A percentile compares a stretch with the other conserved stretches of the same genome.
phyloP scores from a whole-genome alignment of 352 stramenopile species.

The Phytophthora pinifolia region DNA sequence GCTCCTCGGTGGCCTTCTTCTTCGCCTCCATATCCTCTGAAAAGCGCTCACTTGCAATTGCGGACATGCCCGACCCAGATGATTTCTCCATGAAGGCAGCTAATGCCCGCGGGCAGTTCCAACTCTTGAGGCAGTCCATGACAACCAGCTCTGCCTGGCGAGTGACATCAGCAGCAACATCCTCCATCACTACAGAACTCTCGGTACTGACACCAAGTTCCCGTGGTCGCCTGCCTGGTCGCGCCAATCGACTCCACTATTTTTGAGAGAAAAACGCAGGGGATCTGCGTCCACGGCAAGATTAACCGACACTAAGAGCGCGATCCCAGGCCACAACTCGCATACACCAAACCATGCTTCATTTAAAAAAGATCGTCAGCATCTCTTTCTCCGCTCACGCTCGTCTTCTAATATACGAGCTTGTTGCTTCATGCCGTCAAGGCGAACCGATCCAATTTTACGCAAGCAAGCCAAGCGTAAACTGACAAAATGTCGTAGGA shows the following conservation, averaged over 20 bases:
- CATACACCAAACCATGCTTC: conserved; percentile 27
- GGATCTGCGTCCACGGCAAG: not conserved
- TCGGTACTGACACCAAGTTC: conserved; percentile 14
- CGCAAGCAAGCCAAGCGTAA: conserved; percentile 10
- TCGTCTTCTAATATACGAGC: conserved; percentile 21
- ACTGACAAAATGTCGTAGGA: conserved; percentile 9
- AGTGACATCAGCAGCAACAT: conserved; percentile 38
- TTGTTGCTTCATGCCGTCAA: conserved; percentile 18
- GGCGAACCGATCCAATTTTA: conserved; percentile 15
- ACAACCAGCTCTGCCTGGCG: conserved; percentile 69
- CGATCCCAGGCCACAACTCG: conserved; percentile 10
- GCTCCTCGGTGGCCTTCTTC: conserved; percentile 29
- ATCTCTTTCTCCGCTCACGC: conserved; percentile 20
- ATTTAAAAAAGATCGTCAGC: conserved; percentile 37
- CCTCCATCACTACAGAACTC: conserved; percentile 17
- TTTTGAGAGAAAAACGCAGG: conserved; percentile 15
- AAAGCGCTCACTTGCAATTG: conserved; percentile 52
- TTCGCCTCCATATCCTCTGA: conserved; percentile 51
- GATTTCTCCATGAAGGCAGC: conserved; percentile 52
- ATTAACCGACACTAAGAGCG: conserved; percentile 5
- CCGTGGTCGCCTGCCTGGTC: not conserved
- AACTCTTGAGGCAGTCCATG: conserved; percentile 70
- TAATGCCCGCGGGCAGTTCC: conserved; percentile 52
- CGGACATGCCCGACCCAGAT: conserved; percentile 14
- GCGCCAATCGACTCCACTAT: conserved; percentile 12